Evolutionary conservation across 441 rosid genomes (phyloP).

Genomic region (Rhodomyrtus psidioides): DNA sequence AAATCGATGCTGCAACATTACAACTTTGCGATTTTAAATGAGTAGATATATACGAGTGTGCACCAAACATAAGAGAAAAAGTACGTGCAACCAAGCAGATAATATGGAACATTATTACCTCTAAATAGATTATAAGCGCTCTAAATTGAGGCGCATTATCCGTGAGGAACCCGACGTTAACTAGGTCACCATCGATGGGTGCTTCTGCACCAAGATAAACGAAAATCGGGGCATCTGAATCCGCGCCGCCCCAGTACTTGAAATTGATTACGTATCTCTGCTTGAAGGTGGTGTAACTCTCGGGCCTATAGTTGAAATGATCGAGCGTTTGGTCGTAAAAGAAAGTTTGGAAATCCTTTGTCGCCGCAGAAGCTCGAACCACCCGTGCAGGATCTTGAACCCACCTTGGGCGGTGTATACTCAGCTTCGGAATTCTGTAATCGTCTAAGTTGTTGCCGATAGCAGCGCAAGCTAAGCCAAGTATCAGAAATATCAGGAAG

Average conservation of each 20-base stretch:
- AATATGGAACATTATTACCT: constrained; percentile 26
- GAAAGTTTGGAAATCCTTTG: too few relatives aligned
- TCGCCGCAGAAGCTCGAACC: too few relatives aligned
- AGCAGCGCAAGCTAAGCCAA: too few relatives aligned
- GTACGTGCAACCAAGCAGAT: neutral
- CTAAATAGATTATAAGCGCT: constrained; percentile 49
- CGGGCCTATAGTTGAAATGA: constrained; percentile 55
- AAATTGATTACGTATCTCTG: constrained; percentile 44
- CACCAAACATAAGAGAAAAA: neutral
- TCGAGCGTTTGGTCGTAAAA: too few relatives aligned
- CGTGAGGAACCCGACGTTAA: constrained; percentile 21
- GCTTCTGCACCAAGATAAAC: constrained; percentile 52
- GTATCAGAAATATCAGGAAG: too few relatives aligned
- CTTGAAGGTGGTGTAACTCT: constrained; percentile 46
- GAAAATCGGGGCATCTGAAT: constrained; percentile 41
- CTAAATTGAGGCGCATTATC: constrained; percentile 40
- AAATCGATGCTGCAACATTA: constrained; percentile 40
- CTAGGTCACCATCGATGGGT: constrained; percentile 19
- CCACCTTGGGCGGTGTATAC: too few relatives aligned
- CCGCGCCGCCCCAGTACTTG: constrained; percentile 50
- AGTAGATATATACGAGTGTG: neutral
- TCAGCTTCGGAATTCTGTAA: too few relatives aligned
- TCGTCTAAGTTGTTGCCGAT: too few relatives aligned
- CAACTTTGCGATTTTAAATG: neutral
- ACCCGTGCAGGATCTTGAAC: too few relatives aligned